Evolutionary conservation across 2,329 filamentous ascomycete genomes (phyloP).

Genomic region (Cladophialophora chaetospira): DNA sequence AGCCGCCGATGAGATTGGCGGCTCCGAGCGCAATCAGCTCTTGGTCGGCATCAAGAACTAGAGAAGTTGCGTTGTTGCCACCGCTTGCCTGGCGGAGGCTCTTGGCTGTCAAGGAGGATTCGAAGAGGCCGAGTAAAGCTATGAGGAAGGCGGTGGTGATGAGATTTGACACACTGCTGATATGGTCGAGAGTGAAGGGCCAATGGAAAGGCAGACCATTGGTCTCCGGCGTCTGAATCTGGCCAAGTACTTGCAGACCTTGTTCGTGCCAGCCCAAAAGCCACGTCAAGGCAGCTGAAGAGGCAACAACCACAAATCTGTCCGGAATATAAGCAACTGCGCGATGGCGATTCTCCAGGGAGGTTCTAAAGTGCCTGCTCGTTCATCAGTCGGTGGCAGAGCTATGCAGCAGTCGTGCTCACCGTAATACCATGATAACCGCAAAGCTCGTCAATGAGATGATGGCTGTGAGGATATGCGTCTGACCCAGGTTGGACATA

Average conservation of each 20-base stretch:
- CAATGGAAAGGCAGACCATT: conserved; percentile 7
- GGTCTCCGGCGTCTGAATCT: conserved; percentile 7
- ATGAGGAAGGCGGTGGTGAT: conserved; percentile 7
- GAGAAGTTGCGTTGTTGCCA: background rate
- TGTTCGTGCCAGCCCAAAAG: conserved; percentile 2
- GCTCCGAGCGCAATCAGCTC: conserved; percentile 10
- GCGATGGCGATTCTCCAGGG: background rate
- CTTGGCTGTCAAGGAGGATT: conserved; percentile 12
- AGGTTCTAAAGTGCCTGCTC: conserved; percentile 1
- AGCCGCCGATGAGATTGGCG: conserved; percentile 6
- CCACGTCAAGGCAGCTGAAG: conserved; percentile 2
- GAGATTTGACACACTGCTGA: conserved; percentile 2
- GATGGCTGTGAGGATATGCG: conserved; percentile 4
- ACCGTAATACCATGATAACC: conserved; percentile 5
- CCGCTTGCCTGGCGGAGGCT: conserved; percentile 1
- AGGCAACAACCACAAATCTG: conserved; percentile 9
- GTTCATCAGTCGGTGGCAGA: background rate
- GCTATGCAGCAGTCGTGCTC: background rate
- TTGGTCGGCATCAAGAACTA: background rate
- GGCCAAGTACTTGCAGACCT: conserved; percentile 7
- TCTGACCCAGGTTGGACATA: background rate
- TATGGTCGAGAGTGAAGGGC: conserved; percentile 6
- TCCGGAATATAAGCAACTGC: conserved; percentile 6
- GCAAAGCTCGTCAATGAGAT: conserved; percentile 4
- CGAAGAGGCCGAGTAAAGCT: conserved; percentile 9